These are phyloP conservation scores for Tylopilus intermedius DNA, from an alignment of 768 basidiomycete genomes.

Conservation along the genomic window DNA sequence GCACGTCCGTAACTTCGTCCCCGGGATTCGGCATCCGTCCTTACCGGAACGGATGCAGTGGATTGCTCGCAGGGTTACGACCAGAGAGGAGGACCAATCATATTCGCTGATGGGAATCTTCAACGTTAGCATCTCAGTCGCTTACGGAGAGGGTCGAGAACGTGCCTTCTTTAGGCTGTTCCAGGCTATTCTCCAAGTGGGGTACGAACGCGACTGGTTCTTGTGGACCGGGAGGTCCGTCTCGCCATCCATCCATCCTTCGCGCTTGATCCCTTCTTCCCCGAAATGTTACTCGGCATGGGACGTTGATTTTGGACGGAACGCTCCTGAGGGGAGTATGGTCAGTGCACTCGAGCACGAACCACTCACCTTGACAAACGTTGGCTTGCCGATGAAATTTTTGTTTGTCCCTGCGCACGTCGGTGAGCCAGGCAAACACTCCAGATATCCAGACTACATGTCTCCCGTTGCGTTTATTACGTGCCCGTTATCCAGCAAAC, in stretches of 20 bases:
- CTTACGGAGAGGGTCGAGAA: slow-evolving; percentile 17
- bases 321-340: background rate
- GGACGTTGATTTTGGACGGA: background rate
- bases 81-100: slow-evolving; percentile 13
- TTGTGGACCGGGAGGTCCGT: background rate
- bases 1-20: background rate
- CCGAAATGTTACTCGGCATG: background rate
- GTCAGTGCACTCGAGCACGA: background rate
- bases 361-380: background rate
- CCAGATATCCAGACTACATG: background rate
- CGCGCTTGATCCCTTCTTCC: background rate
- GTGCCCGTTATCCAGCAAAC: background rate
- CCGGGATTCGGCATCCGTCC: background rate
- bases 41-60: slow-evolving; percentile 11
- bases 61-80: slow-evolving; percentile 14
- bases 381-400: background rate
- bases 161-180: slow-evolving; percentile 11
- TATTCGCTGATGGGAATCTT: slow-evolving; percentile 20
- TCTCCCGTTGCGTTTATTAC: background rate
- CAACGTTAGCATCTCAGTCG: slow-evolving; percentile 9
- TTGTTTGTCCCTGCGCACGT: background rate
- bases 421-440: background rate
- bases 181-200: slow-evolving; percentile 2
- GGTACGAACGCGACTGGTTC: background rate
- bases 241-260: background rate